Percentiles rank a stretch among this genome's conserved stretches.
Evolutionary conservation across 2,329 filamentous ascomycete species (phyloP).

Genomic region (Aspergillus sojae): DNA sequence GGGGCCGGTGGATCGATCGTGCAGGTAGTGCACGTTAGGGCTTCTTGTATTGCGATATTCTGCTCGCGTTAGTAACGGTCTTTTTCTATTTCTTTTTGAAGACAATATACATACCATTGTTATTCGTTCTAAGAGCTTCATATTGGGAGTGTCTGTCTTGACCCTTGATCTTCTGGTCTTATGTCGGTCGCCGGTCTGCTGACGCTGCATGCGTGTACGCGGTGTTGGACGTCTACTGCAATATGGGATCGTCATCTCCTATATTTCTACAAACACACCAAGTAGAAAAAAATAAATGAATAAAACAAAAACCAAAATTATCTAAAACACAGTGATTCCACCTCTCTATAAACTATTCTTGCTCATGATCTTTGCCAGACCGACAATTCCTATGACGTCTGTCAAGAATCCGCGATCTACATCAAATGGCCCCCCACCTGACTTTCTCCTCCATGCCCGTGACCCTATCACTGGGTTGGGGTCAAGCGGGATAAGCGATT

Average conservation of each 20-base stretch:
- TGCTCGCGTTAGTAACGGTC: background rate
- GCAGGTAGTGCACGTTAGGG: constrained; percentile 30
- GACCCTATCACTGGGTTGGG: constrained; percentile 2
- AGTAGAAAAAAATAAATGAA: background rate
- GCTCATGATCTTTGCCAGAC: background rate
- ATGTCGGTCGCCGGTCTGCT: background rate
- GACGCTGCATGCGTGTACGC: background rate
- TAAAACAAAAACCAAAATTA: background rate
- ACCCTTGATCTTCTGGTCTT: background rate
- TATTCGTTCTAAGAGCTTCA: background rate
- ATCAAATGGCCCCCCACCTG: background rate
- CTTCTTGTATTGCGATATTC: constrained; percentile 26
- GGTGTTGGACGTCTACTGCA: background rate
- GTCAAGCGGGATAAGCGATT: background rate
- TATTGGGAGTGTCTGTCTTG: background rate
- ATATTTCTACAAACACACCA: background rate
- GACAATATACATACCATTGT: background rate
- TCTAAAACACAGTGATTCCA: background rate
- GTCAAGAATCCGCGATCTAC: background rate
- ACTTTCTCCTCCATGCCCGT: background rate
- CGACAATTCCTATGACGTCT: background rate
- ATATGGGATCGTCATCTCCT: background rate
- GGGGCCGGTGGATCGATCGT: constrained; percentile 17
- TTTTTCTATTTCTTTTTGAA: background rate
- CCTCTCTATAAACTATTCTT: background rate